Base-by-base conservation (phyloP, 2,329 filamentous ascomycete genomes). In the Microsporum canis region DNA sequence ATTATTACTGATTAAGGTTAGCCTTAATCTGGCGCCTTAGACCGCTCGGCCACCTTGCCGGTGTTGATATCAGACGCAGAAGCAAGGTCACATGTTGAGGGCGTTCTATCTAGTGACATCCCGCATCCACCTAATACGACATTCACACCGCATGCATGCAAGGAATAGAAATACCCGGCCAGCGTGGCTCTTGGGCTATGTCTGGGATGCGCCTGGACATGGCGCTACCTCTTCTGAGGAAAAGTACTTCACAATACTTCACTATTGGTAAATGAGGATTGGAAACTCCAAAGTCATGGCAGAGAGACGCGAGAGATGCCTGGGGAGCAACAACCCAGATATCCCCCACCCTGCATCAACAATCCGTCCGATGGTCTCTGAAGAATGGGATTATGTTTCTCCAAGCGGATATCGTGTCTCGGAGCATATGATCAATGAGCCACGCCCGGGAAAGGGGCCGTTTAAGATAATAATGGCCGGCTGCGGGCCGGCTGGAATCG, bases 391-490 rank as follows among this genome's bases (percentile, higher is more conserved):
- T 5, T 51, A 57, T 5, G 57, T 59, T 14, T 63, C 63, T 36
- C 34, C 60, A 23, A 65, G 49, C 45, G 63, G 63, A 17, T 65
- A 63, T 45, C 23, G 12, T 12, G 59, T 65, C 49, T 49, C 62
- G 23, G 60, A 65, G 41, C 58, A 65, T 58, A 65, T 65, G 63
- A 55, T 65, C 51, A 62, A 63, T 59, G 63, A 65, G 29, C 62
- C 63, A 14, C 61, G 36, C 17, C 60, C 62, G 4, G 36, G 58
- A 43, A 58, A 38, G n/a, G 57, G 57, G 29, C 53, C 63, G 6
- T 65, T 67, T 43, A 65, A 59, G 53, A 63, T 67, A 43, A 62
- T 64, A 47, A 64, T 67, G 61, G 61, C 65, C 1, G 66, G 66
- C 3, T 64, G 63, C 2, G 66, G 66, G 0, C 62, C 61, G 10